Evolutionary conservation across 1,284 basidiomycete genomes (phyloP).

Genomic region (Heterobasidion parviporum): DNA sequence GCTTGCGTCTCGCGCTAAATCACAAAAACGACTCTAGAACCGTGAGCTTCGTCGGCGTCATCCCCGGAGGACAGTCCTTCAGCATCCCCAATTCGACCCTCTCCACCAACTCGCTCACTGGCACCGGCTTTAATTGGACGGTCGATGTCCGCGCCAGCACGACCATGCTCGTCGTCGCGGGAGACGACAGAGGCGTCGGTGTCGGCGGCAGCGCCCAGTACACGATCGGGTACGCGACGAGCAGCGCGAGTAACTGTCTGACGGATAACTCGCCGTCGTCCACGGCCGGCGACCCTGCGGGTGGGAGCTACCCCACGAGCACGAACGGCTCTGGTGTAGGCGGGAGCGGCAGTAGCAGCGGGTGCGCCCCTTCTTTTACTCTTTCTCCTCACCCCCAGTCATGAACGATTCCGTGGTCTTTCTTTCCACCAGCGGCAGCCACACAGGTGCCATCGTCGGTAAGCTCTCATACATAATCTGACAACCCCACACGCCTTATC

Average conservation of each 20-base stretch:
- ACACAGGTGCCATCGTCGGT: conserved; percentile 59
- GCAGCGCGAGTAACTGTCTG: conserved; percentile 40
- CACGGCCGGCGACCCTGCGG: conserved; percentile 68
- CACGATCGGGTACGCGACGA: conserved; percentile 41
- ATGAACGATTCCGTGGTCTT: neutral
- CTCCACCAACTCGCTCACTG: conserved; percentile 33
- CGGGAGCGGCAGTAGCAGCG: conserved; percentile 7
- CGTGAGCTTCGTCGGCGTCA: conserved; percentile 59
- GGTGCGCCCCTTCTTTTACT: neutral
- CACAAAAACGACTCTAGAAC: conserved; percentile 24
- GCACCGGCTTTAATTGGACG: conserved; percentile 63
- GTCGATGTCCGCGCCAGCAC: conserved; percentile 56
- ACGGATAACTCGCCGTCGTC: conserved; percentile 57
- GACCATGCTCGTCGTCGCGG: conserved; percentile 53
- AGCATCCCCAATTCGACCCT: conserved; percentile 40
- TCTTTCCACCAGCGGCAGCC: conserved; percentile 20
- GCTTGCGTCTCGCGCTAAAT: neutral
- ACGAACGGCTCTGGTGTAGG: conserved; percentile 23
- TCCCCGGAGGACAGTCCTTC: conserved; percentile 73
- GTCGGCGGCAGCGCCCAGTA: conserved; percentile 55
- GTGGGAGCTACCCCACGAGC: conserved; percentile 61
- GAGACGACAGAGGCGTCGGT: conserved; percentile 59
- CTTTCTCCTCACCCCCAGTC: neutral
- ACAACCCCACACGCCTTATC: neutral
- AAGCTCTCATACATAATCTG: neutral